Base-by-base conservation (phyloP, 208 protist species). In the Leptomonas seymouri region DNA sequence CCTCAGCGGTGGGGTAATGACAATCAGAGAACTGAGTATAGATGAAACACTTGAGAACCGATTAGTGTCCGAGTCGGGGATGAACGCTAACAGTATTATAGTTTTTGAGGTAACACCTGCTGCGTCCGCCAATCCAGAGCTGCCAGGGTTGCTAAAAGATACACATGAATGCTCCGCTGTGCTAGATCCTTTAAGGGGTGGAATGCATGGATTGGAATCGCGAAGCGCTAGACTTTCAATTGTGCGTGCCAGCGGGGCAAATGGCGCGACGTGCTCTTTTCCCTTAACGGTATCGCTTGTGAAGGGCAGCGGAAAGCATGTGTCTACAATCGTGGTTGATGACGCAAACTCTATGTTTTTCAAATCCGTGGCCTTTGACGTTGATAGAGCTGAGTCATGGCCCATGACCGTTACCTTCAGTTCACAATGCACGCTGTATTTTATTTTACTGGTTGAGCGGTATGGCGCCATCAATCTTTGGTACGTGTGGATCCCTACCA, bases 401-500 rank as follows among this genome's bases (percentile, higher is more conserved):
- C 83, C 80, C 18, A 15, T 79, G 21, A 63, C 46, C 0, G 46
- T 87, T 7, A 63, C 44, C 3, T 74, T 87, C 31, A 54, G 55
- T 16, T 48, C 57, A 6, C 63, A 74, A 7, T 93, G 87, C 69
- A 21, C 67, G 7, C 12, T 85, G 27, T 72, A 80, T 49, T 25
- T 90, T 9, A 21, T 89, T 39, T 48, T 89, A 6, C 51, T 90
- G 3, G 39, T 80, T 0, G 67, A 82, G 31, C 78, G 78, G 7
- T 67, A 86, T 16, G 87, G 81, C 20, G 58, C 72, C 18, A 85
- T 93, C 51, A 60, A 81, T 23, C 65, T 23, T 16, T 90, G 78
- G 82, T 90, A 81, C 49, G 80, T 79, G 16, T 93, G 87, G 87
- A 83, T 90, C 25, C 87, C 84, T 1, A 72, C 80, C 11, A 84